Evolutionary conservation across 345 rosid species (phyloP).

Genomic region (Brassica cretica): DNA sequence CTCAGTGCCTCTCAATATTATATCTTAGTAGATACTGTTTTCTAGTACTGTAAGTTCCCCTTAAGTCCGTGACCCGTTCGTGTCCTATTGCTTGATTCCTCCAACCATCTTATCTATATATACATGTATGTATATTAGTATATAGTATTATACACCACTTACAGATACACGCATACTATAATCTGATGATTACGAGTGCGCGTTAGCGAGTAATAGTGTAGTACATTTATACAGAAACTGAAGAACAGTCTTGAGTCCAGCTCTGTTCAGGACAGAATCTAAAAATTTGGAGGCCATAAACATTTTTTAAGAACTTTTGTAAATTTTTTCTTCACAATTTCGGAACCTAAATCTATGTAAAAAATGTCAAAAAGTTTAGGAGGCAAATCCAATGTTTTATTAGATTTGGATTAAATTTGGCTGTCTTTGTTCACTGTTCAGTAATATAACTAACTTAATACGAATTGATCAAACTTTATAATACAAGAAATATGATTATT

Average conservation of each 20-base stretch:
- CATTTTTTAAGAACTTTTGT: too few relatives aligned
- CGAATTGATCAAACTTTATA: background rate
- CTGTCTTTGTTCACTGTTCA: too few relatives aligned
- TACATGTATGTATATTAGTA: background rate
- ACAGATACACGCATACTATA: conserved; percentile 16
- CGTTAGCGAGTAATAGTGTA: conserved; percentile 1
- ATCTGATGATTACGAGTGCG: background rate
- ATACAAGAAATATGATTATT: background rate
- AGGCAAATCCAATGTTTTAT: too few relatives aligned
- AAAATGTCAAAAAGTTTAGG: too few relatives aligned
- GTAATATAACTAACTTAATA: background rate
- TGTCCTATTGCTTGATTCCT: conserved; percentile 33
- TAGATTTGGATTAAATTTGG: too few relatives aligned
- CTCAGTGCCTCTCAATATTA: conserved; percentile 20
- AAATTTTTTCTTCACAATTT: too few relatives aligned
- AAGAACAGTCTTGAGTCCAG: conserved; percentile 2
- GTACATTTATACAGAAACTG: conserved; percentile 1
- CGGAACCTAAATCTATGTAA: too few relatives aligned
- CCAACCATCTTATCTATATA: background rate
- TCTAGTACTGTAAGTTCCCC: background rate
- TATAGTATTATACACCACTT: background rate
- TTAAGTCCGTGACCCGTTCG: conserved; percentile 31
- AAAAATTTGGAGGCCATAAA: too few relatives aligned
- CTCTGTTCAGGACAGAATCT: background rate
- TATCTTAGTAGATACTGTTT: conserved; percentile 1